Percentiles rank a stretch among this genome's conserved stretches.
Evolutionary conservation across 495 filamentous ascomycete genomes (phyloP).

Genomic region (Bombardia bombarda): DNA sequence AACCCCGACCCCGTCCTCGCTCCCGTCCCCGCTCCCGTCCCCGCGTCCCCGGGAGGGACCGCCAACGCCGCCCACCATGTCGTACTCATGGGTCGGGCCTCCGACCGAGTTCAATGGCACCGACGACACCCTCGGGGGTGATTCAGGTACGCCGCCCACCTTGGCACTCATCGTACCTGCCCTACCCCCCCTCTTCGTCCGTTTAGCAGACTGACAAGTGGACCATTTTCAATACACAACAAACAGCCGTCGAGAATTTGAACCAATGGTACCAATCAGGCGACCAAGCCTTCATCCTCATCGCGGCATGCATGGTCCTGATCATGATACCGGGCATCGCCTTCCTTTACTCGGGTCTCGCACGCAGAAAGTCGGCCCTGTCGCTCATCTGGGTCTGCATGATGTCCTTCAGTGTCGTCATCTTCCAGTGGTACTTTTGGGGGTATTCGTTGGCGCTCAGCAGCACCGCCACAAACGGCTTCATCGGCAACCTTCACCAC

Average conservation of each 20-base stretch:
- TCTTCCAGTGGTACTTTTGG: conserved; percentile 99
- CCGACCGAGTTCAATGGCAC: conserved; percentile 72
- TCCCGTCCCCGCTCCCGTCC: not conserved
- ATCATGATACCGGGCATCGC: conserved; percentile 93
- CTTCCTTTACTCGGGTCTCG: conserved; percentile 98
- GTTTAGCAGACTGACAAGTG: conserved; percentile 1
- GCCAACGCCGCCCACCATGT: conserved; percentile 38
- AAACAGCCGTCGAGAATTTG: conserved; percentile 59
- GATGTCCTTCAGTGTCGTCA: conserved; percentile 80
- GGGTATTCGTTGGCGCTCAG: conserved; percentile 93
- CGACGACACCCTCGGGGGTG: conserved; percentile 59
- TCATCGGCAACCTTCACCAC: conserved; percentile 80
- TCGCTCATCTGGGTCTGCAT: conserved; percentile 93
- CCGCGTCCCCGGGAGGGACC: not conserved
- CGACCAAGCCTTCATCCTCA: conserved; percentile 77
- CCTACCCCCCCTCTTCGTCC: not conserved
- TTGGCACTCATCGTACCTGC: conserved; percentile 16
- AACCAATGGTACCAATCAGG: conserved; percentile 74
- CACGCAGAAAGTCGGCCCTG: conserved; percentile 87
- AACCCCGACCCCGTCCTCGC: not conserved
- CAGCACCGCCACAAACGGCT: conserved; percentile 67
- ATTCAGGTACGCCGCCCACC: conserved; percentile 86
- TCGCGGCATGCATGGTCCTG: conserved; percentile 90
- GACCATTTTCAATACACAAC: conserved; percentile 18
- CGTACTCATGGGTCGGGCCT: conserved; percentile 76